These are phyloP conservation scores for Malassezia vespertilionis DNA, from an alignment of 1,284 basidiomycete genomes.

Conservation along the genomic window DNA sequence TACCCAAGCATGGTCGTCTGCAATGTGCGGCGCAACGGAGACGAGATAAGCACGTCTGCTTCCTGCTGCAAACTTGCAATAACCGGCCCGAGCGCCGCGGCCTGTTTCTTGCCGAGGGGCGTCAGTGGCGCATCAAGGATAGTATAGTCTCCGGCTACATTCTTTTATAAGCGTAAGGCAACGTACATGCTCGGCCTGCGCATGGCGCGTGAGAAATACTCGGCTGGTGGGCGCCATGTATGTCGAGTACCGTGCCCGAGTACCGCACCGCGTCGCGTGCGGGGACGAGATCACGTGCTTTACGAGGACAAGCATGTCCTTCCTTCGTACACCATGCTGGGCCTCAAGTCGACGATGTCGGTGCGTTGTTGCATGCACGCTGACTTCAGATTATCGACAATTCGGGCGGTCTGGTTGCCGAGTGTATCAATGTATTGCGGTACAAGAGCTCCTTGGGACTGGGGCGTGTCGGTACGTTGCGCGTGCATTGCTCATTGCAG, in stretches of 20 bases:
- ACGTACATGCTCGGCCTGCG: conserved; percentile 39
- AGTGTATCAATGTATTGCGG: conserved; percentile 94
- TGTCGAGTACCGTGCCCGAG: not conserved
- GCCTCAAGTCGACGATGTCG: conserved; percentile 46
- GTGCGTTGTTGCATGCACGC: conserved; percentile 19
- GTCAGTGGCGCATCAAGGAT: conserved; percentile 44
- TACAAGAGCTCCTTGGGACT: conserved; percentile 72
- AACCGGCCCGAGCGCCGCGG: conserved; percentile 25
- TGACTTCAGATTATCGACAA: conserved; percentile 78
- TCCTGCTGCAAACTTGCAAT: conserved; percentile 25
- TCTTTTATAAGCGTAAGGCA: conserved; percentile 13
- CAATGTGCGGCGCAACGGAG: conserved; percentile 38
- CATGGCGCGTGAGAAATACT: conserved; percentile 35
- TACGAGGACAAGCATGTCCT: too few relatives aligned
- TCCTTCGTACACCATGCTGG: conserved; percentile 29
- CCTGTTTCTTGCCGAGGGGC: conserved; percentile 40
- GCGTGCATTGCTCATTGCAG: conserved; percentile 46
- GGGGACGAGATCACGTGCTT: too few relatives aligned
- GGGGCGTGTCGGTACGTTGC: conserved; percentile 54
- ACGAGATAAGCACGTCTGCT: conserved; percentile 35
- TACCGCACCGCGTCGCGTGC: conserved; percentile 2
- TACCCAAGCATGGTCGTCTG: conserved; percentile 43
- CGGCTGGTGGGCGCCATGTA: conserved; percentile 23
- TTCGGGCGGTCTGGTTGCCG: conserved; percentile 87
- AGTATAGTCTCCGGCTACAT: conserved; percentile 32